Base-by-base conservation (phyloP, 2,329 filamentous ascomycete species). In the Ophiosphaerella narmari region DNA sequence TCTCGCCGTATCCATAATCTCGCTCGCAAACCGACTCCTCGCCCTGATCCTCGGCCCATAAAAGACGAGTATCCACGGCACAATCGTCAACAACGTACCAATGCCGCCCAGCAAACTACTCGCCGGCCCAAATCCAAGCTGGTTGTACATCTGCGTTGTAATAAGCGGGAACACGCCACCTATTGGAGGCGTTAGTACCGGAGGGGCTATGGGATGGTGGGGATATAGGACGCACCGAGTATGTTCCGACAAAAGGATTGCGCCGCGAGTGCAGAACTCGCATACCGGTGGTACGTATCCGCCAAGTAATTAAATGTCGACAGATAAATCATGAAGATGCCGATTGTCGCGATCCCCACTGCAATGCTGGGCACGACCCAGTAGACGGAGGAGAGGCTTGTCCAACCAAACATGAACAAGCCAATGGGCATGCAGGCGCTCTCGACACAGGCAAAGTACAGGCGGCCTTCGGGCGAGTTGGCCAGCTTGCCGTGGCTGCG, bases 301-400 rank as follows among this genome's bases (percentile, higher is more conserved):
- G 91, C 91, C 1, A 97, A 80, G 62, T 96, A 97, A 69, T 97
- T 97, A 77, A 97, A 96, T 0, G 91, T 89, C 2, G 91, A 87
- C 1, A 97, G 81, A 67, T 72, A 70, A 32, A 97, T 85, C 35
- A 85, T 87, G 71, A 90, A 93, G 57, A 97, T 95, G 4, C 24
- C 92, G 88, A 93, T 89, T 0, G 89, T 93, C 0, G 90, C 86
- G 51, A 91, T 82, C 0, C 80, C 84, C 31, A 96, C 80, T 0
- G 85, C 87, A 3, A 93, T 73, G 0, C 85, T 75, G 0, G 90
- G 89, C 0, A 84, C 83, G 47, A 90, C 86, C 89, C 89, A 93
- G 56, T 84, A 88, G 1, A 86, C 79, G 1, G 76, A 78, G 0
- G 80, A 70, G 49, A 78, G 83, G 0, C 84, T 82, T 0, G 87